Evolutionary conservation across 2,329 filamentous ascomycete genomes (phyloP), one percentile per base, ranked within the genome.

Genomic region (Trichoderma lentiforme): DNA sequence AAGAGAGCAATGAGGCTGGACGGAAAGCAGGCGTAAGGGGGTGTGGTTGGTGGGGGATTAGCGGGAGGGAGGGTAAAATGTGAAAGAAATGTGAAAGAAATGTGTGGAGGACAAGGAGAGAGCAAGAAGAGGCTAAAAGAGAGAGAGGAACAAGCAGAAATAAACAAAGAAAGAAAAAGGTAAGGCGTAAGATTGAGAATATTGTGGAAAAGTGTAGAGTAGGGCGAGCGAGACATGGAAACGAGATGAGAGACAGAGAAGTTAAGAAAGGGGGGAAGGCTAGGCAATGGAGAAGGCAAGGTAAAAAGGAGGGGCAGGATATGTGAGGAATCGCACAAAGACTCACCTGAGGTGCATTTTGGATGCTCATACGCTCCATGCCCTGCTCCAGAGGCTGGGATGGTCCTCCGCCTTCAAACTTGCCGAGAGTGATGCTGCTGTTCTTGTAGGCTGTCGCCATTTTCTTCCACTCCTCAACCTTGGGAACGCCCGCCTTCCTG

Each of bases 371-470:
- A 60, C 93, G 88, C 77, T 94, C 90, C 88, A 93, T 91, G 68
- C 88, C 87, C 75, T 91, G 88, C 72, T 92, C 91, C 77, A 95
- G 84, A 14, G 86, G 85, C 72, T 82, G 82, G 24, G 76, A 77
- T 53, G 81, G 80, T 24, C 79, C 80, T 70, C 88, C 86, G 72
- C 84, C 86, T 77, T 95, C 93, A 76, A 97, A 95, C 82, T 95
- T 97, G 76, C 96, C 96, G 56, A 99, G 85, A 0, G 95, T 95
- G 79, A 99, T 98, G 83, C 96, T 98, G 81, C 95, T 97, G 81
- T 98, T 98, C 86, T 99, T 99, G 84, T 99, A 99, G 75, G 98
- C 95, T 71, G 95, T 95, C 0, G 96, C 95, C 94, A 98, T 98
- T 84, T 97, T 97, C 86, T 99, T 99, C 96, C 96, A 99, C 78